Evolutionary conservation across 2,329 filamentous ascomycete genomes (phyloP), one percentile per base, ranked within the genome.

Genomic region (Xylaria arbuscula): DNA sequence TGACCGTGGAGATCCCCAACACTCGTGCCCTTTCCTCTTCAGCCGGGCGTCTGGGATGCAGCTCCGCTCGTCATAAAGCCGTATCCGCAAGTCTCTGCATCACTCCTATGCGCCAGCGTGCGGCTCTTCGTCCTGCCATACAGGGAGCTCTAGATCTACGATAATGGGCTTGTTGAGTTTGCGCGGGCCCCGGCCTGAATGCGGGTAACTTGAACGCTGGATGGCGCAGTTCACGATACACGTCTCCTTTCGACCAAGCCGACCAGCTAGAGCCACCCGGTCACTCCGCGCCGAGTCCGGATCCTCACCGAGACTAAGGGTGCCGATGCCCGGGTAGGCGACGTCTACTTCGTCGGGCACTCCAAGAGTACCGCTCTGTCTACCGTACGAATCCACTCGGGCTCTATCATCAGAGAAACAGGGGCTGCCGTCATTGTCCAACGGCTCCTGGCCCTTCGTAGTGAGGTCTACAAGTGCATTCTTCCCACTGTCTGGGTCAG

Each of bases 211-310:
- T 24, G 85, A 89, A 51, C 88, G 89, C 84, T 92, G 87, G 70
- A 94, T 89, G 22, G 93, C 89, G 34, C 92, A 92, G 80, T 97
- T 97, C 73, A 96, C 86, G 62, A 97, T 82, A 76, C 90, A 94
- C 0, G 92, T 96, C 81, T 95, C 91, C 68, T 77, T 82, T 73
- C 88, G 84, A 54, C 83, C 82, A 72, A 80, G 77, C 36, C 83
- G 78, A 2, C 82, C 82, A 2, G 72, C 71, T 45, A 86, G 76
- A 2, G 81, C 83, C 54, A 73, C 74, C 38, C 77, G 72, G 71
- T 87, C 83, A 67, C 80, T 82, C 42, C 82, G 77, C 42, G 72
- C 74, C 19, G 83, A 84, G 17, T 73, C 74, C 62, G 82, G 79
- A 60, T 82, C 73, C 5, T 81, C 82, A 28, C 83, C 81, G 64